A percentile compares a stretch with the other conserved stretches of the same genome.
These are phyloP conservation scores for Hypoxylon sp. DNA, from an alignment of 2,329 filamentous ascomycete species.

Conservation along the genomic window DNA sequence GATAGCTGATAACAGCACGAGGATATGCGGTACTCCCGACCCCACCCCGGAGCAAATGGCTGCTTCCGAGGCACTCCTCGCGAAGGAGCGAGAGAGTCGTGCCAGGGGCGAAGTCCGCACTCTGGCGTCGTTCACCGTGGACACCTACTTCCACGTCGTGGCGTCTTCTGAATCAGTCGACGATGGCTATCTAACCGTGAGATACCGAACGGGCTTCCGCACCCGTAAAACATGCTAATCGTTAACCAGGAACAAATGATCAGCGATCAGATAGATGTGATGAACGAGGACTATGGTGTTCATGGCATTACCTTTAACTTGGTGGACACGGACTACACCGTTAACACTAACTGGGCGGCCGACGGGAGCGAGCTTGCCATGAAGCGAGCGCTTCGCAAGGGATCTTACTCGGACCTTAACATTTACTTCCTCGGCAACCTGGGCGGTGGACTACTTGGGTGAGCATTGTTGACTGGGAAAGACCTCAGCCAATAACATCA, in stretches of 20 bases:
- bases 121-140: conserved; percentile 45
- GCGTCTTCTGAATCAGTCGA: conserved; percentile 42
- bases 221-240: neutral
- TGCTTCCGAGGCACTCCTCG: conserved; percentile 38
- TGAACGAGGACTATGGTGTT: conserved; percentile 56
- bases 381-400: conserved; percentile 57
- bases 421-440: conserved; percentile 55
- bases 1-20: conserved; percentile 25
- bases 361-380: conserved; percentile 53
- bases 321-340: conserved; percentile 53
- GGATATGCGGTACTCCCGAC: conserved; percentile 43
- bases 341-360: conserved; percentile 57
- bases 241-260: conserved; percentile 47
- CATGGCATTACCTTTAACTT: conserved; percentile 57
- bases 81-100: conserved; percentile 37
- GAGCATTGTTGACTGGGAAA: neutral
- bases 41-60: conserved; percentile 43
- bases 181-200: conserved; percentile 51
- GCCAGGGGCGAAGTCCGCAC: conserved; percentile 36
- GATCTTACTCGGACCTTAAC: conserved; percentile 57
- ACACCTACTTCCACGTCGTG: conserved; percentile 53
- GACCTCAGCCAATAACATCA: neutral
- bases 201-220: conserved; percentile 16
- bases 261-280: conserved; percentile 52
- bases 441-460: conserved; percentile 49